Evolutionary conservation across 2,329 filamentous ascomycete species (phyloP).

Genomic region (Coniella vitis): DNA sequence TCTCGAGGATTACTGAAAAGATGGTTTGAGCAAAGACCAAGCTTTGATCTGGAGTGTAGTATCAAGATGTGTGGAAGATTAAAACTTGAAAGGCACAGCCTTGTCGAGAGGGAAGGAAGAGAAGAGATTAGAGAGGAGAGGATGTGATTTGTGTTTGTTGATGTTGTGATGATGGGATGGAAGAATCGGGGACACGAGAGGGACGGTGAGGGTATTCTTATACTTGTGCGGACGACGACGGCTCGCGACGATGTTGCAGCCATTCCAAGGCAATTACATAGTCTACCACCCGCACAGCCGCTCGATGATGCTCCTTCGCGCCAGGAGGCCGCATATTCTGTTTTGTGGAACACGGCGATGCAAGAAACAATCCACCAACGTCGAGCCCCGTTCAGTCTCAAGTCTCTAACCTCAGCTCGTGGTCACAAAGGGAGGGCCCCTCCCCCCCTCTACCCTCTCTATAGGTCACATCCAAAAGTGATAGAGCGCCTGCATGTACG

Average conservation of each 20-base stretch:
- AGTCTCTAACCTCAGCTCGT: not conserved
- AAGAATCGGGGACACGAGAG: not conserved
- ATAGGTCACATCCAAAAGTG: too few relatives aligned
- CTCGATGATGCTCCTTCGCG: not conserved
- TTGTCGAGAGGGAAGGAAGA: constrained; percentile 7
- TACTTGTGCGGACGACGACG: constrained; percentile 3
- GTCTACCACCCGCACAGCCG: not conserved
- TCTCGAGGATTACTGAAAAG: not conserved
- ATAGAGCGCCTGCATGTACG: too few relatives aligned
- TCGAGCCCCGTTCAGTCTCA: not conserved
- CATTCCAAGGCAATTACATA: not conserved
- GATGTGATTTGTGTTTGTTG: not conserved
- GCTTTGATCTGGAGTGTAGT: not conserved
- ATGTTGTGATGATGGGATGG: not conserved
- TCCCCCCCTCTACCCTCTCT: too few relatives aligned
- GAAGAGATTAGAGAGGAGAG: constrained; percentile 1
- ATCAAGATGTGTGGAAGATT: not conserved
- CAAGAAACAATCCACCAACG: not conserved
- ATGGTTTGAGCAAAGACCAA: not conserved
- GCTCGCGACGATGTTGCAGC: not conserved
- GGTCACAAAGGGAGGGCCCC: too few relatives aligned
- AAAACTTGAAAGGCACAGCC: constrained; percentile 15
- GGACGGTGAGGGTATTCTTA: not conserved
- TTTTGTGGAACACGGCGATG: not conserved
- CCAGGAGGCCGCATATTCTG: not conserved